Evolutionary conservation across 805 yeast species (phyloP).

Genomic region (Schwanniomyces pseudopolymorphus): DNA sequence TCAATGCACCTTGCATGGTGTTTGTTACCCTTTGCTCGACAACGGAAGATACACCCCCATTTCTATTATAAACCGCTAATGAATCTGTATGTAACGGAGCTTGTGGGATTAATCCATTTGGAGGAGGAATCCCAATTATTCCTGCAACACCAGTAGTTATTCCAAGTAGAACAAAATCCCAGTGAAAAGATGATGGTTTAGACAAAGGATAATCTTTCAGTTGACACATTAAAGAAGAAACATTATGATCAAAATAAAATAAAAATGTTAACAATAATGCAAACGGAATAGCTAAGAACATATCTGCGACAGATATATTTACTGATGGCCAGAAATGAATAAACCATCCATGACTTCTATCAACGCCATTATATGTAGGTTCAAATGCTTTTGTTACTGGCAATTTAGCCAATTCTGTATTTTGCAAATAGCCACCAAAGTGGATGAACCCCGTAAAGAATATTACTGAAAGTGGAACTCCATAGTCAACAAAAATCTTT

Average conservation of each 20-base stretch:
- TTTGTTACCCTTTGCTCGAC: slow-evolving; percentile 92
- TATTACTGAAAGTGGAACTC: slow-evolving; percentile 78
- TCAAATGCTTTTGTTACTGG: slow-evolving; percentile 71
- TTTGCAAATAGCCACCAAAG: slow-evolving; percentile 75
- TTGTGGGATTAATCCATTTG: slow-evolving; percentile 95
- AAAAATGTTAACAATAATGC: slow-evolving; percentile 80
- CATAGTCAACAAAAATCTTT: slow-evolving; percentile 78
- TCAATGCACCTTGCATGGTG: slow-evolving; percentile 78
- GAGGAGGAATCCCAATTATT: slow-evolving; percentile 87
- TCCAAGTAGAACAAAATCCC: slow-evolving; percentile 85
- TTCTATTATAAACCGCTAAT: slow-evolving; percentile 53
- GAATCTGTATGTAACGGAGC: slow-evolving; percentile 92
- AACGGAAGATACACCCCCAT: slow-evolving; percentile 48
- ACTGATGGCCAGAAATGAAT: slow-evolving; percentile 65
- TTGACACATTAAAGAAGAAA: slow-evolving; percentile 91
- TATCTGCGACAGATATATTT: slow-evolving; percentile 64
- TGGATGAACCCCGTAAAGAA: slow-evolving; percentile 93
- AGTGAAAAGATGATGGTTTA: slow-evolving; percentile 90
- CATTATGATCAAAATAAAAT: slow-evolving; percentile 94
- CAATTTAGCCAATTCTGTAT: slow-evolving; percentile 56
- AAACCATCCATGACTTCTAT: slow-evolving; percentile 67
- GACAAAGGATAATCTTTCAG: slow-evolving; percentile 73
- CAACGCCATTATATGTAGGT: slow-evolving; percentile 54
- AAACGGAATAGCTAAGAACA: slow-evolving; percentile 90
- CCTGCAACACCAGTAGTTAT: slow-evolving; percentile 87